Base-by-base conservation (phyloP, 2,329 filamentous ascomycete species). In the Dactylella cylindrospora region DNA sequence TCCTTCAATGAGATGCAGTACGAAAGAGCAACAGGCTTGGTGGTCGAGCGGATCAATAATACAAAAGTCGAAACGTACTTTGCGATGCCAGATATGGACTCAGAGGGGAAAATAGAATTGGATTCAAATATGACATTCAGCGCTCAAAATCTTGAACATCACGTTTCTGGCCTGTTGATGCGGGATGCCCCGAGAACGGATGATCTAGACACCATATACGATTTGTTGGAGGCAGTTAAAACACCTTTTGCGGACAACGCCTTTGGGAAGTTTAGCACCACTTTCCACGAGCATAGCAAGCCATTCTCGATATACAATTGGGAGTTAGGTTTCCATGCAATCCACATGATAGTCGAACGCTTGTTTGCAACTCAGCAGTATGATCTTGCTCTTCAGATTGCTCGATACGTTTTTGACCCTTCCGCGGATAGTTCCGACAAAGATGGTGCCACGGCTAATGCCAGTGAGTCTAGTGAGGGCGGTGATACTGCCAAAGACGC, bases 231-330 rank as follows among this genome's bases (percentile, higher is more conserved):
- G 19, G 40, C 15, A 19, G 8, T 9, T n/a, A 25, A 25, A 5
- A 2, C 6, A 5, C n/a, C 12, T 5, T 32, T 13, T 25, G 9
- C 3, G 8, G 13, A 12, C 13, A 28, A 44, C 22, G 26, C 26
- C 20, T 44, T 31, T 44, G 40, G 40, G 15, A 23, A 25, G 6
- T 5, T 40, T 5, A n/a, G 9, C 23, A 17, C 19, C 25, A 43
- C 28, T 15, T 23, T 25, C 17, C 40, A 70, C 39, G 70, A 71
- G 47, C 45, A 59, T 3, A 13, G 25, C 2, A 31, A 13, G 3
- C 66, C 70, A 0, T 68, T 66, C 39, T 15, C 68, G 0, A 9
- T 69, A 4, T 72, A 72, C 53, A 70, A 70, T 39, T 72, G 70
- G 70, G 70, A 72, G 53, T 3, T 71, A 6, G 68, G 69, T 2